These are phyloP conservation scores for Pleurotus tuber-regium DNA, from an alignment of 768 basidiomycete species.

Conservation along the genomic window DNA sequence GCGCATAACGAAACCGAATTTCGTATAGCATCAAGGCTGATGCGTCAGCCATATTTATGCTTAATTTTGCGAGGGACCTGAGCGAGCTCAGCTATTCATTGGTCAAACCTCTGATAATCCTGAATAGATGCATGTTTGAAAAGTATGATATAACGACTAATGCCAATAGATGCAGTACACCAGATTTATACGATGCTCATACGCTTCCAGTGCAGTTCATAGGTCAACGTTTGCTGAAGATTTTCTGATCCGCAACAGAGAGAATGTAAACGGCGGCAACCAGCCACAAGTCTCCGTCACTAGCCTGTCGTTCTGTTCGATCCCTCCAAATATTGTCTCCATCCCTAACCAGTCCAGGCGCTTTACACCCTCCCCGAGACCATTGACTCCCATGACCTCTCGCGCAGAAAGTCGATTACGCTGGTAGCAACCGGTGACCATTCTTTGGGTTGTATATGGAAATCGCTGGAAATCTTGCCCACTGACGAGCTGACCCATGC, in stretches of 20 bases:
- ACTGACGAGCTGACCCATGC: constrained; percentile 48
- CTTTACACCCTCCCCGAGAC: constrained; percentile 58
- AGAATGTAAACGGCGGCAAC: neutral
- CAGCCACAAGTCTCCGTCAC: constrained; percentile 44
- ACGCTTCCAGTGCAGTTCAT: too few species aligned
- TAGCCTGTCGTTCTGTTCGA: constrained; percentile 42
- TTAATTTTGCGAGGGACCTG: neutral
- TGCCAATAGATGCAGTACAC: too few species aligned
- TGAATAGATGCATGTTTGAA: too few species aligned
- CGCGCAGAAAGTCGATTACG: constrained; percentile 62
- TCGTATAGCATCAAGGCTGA: neutral
- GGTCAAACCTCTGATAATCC: too few species aligned
- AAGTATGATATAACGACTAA: too few species aligned
- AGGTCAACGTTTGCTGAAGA: too few species aligned
- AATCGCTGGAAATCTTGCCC: constrained; percentile 52
- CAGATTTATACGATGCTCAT: too few species aligned
- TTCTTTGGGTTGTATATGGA: constrained; percentile 29
- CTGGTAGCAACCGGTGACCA: constrained; percentile 51
- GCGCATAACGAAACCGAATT: neutral
- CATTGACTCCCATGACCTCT: constrained; percentile 63
- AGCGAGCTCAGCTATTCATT: neutral
- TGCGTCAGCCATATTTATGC: neutral
- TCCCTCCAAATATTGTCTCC: constrained; percentile 62
- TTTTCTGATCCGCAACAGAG: neutral
- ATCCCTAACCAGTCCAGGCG: constrained; percentile 64